Evolutionary conservation across 2,329 filamentous ascomycete species (phyloP).

Genomic region (Ascosphaera apis): DNA sequence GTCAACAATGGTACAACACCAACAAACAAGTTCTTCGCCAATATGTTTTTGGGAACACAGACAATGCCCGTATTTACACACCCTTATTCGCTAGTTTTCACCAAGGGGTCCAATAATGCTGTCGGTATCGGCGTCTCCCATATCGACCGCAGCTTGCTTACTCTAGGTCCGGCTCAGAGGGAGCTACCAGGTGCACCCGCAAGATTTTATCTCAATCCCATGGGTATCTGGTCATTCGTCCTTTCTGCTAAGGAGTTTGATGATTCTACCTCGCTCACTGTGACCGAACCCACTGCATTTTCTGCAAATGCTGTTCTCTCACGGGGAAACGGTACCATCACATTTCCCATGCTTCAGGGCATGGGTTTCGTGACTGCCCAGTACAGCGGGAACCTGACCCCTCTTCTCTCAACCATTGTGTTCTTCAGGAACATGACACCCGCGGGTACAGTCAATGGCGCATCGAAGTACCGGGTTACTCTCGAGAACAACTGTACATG

Average conservation of each 20-base stretch:
- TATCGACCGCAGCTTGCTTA: conserved; percentile 41
- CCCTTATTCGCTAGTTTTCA: conserved; percentile 50
- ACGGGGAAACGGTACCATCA: conserved; percentile 36
- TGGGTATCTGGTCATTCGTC: conserved; percentile 59
- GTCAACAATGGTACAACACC: conserved; percentile 13
- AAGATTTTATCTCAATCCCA: conserved; percentile 56
- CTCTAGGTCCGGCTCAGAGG: conserved; percentile 35
- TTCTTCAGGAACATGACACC: conserved; percentile 44
- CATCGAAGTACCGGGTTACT: conserved; percentile 52
- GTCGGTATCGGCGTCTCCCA: conserved; percentile 65
- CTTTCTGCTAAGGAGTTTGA: conserved; percentile 58
- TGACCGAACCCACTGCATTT: conserved; percentile 30
- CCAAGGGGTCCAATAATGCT: conserved; percentile 38
- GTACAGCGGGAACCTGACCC: conserved; percentile 43
- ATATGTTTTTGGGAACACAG: conserved; percentile 57
- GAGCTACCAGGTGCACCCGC: conserved; percentile 32
- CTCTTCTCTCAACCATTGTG: conserved; percentile 49
- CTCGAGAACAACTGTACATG: conserved; percentile 53
- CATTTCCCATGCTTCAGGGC: conserved; percentile 68
- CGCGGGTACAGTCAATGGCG: conserved; percentile 33
- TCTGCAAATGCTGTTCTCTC: conserved; percentile 46
- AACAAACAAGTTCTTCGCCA: conserved; percentile 44
- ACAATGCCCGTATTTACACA: conserved; percentile 47
- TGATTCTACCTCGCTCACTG: conserved; percentile 30
- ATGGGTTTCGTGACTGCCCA: conserved; percentile 67